These are phyloP conservation scores for Scheffersomyces cryptocercus DNA, from an alignment of 1,139 yeast genomes.

Conservation along the genomic window DNA sequence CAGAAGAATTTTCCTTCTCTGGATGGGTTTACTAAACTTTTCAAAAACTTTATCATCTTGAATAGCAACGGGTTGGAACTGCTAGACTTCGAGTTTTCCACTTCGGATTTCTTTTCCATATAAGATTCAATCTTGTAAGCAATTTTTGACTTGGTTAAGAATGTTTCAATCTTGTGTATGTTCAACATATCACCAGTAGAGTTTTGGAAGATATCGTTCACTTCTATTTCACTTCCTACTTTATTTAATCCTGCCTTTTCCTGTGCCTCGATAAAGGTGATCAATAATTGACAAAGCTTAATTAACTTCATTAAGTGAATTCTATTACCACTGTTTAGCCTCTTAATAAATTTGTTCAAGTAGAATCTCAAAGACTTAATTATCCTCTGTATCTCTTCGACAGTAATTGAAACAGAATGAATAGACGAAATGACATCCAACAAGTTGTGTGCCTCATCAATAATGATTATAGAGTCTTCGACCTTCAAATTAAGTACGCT, in stretches of 20 bases:
- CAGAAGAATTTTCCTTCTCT: conserved; percentile 81
- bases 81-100: conserved; percentile 8
- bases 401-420: conserved; percentile 61
- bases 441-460: conserved; percentile 93
- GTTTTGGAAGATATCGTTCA: conserved; percentile 52
- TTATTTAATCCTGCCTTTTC: conserved; percentile 28
- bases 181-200: conserved; percentile 74
- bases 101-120: conserved; percentile 36
- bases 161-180: conserved; percentile 64
- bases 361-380: conserved; percentile 55
- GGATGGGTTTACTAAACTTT: conserved; percentile 71
- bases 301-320: conserved; percentile 66
- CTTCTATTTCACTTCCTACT: conserved; percentile 56
- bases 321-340: conserved; percentile 74
- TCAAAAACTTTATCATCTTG: conserved; percentile 64
- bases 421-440: conserved; percentile 74
- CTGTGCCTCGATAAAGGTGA: conserved; percentile 39
- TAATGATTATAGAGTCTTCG: conserved; percentile 66
- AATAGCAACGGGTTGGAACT: conserved; percentile 61
- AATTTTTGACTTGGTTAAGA: conserved; percentile 66
- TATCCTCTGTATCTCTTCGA: conserved; percentile 47
- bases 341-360: conserved; percentile 56
- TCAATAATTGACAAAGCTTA: conserved; percentile 55
- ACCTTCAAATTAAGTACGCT: conserved; percentile 59
- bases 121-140: conserved; percentile 85